Base-by-base conservation (phyloP, 805 yeast genomes). In the Hanseniaspora clermontiae region DNA sequence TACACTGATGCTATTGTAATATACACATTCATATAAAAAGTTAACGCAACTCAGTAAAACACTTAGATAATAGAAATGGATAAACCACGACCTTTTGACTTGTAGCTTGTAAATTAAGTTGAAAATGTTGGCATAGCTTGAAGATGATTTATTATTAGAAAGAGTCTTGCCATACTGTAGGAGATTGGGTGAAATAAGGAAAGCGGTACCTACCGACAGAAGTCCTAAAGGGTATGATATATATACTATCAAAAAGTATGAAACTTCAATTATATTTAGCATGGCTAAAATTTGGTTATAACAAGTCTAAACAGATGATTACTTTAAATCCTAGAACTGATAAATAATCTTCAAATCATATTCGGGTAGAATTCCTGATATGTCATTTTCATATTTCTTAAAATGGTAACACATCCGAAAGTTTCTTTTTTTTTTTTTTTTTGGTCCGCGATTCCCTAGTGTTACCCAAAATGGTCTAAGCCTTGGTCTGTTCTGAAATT, bases 141-240 rank as follows among this genome's bases (percentile, higher is more conserved):
- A 34, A 36, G 27, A 12, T 24, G 17, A 14, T 17, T 19, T 51
- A 9, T 27, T 12, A 15, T 34, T 36, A 2, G 11, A 14, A 15
- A 56, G 42, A 3, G 58, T 56, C 24, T 56, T 56, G 2, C 58
- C 58, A 50, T 56, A 56, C 24, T 50, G 20, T 12, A 43, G 40
- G 24, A 55, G 36, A 15, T 36, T 15, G 10, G 58, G 58, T 1
- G 46, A 19, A 24, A 42, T n/a, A 20, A 49, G 31, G 10, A 43
- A 14, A n/a, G 58, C 58, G 6, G 45, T 15, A 5, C 27, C 9
- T 17, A 50, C 49, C 8, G 46, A 55, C 1, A 37, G 17, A 2
- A 55, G 11, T 5, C 54, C 58, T 2, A 55, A 12, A 5, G 54
- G 54, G 37, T 49, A 55, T 27, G 55, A 39, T 6, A 51, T 36